Base-by-base conservation (phyloP, 805 yeast species). In the Alloascoidea hylecoeti region DNA sequence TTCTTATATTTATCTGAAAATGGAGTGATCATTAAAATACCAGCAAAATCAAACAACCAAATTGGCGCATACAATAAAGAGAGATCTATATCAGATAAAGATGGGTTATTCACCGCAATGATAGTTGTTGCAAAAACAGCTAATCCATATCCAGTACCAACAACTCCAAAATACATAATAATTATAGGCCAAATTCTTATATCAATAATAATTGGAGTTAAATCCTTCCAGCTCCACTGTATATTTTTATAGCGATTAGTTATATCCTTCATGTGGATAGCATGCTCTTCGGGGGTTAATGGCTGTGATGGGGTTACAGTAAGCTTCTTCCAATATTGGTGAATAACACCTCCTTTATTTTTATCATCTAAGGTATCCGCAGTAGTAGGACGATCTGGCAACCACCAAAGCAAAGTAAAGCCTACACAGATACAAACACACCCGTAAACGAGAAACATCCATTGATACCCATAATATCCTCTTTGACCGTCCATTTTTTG, bases 141-240 rank as follows among this genome's bases (percentile, higher is more conserved):
- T 36, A 84, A 61, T 19, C 94, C 95, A 49, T 69, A 77, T 1
- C 95, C 95, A n/a, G 84, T 74, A 35, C 95, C 95, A 17, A 84
- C 95, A 15, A 81, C 94, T 15, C 95, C 95, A 53, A 84, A 85
- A 58, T 84, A 84, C 95, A 84, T 84, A 58, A 84, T 63, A 35
- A 82, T 63, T 42, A 85, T 56, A 1, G 94, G 92, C 88, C 88
- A 83, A 33, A 78, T 63, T 45, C 92, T 65, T 35, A 67, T 49
- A 51, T 85, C 95, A 19, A 63, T 48, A 16, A 81, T 45, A 33
- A 84, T 68, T 5, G 52, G 54, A 33, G 56, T 48, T 18, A 84
- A 61, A 42, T 82, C 89, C 30, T 54, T 60, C 63, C 72, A 61
- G 0, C 66, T 66, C 89, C 92, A 84, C 4, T 52, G 44, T 3